These are phyloP conservation scores for Penicillium paneum DNA, from an alignment of 2,329 filamentous ascomycete genomes.

Conservation along the genomic window DNA sequence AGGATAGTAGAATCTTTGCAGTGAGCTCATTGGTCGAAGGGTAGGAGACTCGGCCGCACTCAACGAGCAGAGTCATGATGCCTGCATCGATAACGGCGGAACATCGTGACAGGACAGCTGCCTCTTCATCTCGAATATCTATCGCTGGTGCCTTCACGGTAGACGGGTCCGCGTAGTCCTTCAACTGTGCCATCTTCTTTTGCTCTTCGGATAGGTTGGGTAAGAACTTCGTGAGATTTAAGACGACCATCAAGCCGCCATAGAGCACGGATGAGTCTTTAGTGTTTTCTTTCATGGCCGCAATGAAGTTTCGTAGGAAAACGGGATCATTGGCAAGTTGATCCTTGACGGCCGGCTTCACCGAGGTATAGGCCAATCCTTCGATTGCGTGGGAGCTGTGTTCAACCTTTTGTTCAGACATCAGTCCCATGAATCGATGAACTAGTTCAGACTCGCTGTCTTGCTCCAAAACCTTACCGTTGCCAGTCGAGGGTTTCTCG, in stretches of 20 bases:
- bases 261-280: slow-evolving; percentile 72
- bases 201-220: slow-evolving; percentile 82
- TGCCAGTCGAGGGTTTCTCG: slow-evolving; percentile 28
- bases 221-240: slow-evolving; percentile 78
- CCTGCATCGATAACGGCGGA: slow-evolving; percentile 74
- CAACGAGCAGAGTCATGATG: slow-evolving; percentile 71
- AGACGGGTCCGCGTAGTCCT: slow-evolving; percentile 86
- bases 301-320: slow-evolving; percentile 68
- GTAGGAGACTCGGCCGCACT: slow-evolving; percentile 65
- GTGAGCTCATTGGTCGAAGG: slow-evolving; percentile 70
- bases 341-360: slow-evolving; percentile 83
- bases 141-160: slow-evolving; percentile 61
- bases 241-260: slow-evolving; percentile 78
- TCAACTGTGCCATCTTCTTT: slow-evolving; percentile 85
- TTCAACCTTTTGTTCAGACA: slow-evolving; percentile 40
- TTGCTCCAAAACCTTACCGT: slow-evolving; percentile 34
- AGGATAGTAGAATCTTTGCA: slow-evolving; percentile 70
- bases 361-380: slow-evolving; percentile 85
- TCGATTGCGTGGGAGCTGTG: slow-evolving; percentile 78
- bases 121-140: slow-evolving; percentile 71
- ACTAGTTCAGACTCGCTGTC: slow-evolving; percentile 53
- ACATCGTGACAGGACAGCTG: slow-evolving; percentile 72
- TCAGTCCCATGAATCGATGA: slow-evolving; percentile 51
- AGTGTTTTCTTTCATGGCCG: slow-evolving; percentile 45
- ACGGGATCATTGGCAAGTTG: slow-evolving; percentile 64